Conservation (phyloP, 2,329 filamentous ascomycete genomes). For the Epichloe gansuensis region DNA sequence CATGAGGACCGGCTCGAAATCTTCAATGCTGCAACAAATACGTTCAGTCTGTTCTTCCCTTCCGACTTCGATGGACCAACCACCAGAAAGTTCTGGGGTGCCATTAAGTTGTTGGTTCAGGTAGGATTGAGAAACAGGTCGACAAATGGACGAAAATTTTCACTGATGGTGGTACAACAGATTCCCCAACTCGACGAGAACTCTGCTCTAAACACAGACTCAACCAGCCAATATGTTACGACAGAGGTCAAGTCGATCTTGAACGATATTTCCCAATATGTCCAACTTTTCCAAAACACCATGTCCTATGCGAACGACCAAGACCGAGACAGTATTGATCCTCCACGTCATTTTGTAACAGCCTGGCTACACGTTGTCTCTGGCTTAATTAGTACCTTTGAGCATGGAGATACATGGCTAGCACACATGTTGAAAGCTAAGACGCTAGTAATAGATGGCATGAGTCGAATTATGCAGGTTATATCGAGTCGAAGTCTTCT, state of each 20-base stretch:
- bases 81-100: constrained; percentile 31
- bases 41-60: constrained; percentile 33
- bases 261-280: constrained; percentile 13
- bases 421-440: constrained; percentile 19
- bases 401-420: constrained; percentile 13
- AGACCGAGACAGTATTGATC: constrained; percentile 17
- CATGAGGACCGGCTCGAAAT: constrained; percentile 26
- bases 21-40: constrained; percentile 26
- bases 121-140: constrained; percentile 13
- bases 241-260: constrained; percentile 9
- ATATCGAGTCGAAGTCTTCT: constrained; percentile 21
- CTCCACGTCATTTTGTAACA: constrained; percentile 25
- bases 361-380: constrained; percentile 32
- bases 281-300: constrained; percentile 18
- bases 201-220: background rate
- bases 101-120: constrained; percentile 18
- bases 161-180: constrained; percentile 1
- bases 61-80: constrained; percentile 23
- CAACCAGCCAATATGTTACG: background rate
- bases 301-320: constrained; percentile 15
- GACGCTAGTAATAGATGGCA: constrained; percentile 21
- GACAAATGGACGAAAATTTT: background rate
- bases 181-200: constrained; percentile 7
- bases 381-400: constrained; percentile 19
- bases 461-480: constrained; percentile 23